A percentile compares a stretch with the other conserved stretches of the same genome.
phyloP scores from a whole-genome alignment of 352 stramenopile species.

The Globisporangium spinosum region DNA sequence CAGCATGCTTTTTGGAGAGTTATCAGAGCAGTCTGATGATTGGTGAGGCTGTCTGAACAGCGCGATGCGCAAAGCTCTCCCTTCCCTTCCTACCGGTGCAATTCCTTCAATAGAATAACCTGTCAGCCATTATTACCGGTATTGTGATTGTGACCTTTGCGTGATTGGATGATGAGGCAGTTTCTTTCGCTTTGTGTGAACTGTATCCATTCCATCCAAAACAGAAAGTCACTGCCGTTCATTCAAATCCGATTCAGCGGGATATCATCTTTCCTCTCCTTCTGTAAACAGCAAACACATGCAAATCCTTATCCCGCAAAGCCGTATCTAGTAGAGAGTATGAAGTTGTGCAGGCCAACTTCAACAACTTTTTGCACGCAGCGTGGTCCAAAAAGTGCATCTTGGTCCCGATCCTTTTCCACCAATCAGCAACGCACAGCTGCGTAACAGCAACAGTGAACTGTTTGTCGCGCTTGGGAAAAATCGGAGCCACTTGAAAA shows the following conservation, averaged over 20 bases:
- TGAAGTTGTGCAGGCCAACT: not conserved
- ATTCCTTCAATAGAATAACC: not conserved
- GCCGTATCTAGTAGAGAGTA: not conserved
- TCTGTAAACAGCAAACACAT: not conserved
- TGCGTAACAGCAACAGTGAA: constrained; percentile 2
- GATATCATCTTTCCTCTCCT: not conserved
- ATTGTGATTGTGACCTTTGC: not conserved
- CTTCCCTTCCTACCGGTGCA: not conserved
- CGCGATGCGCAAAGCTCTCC: not conserved
- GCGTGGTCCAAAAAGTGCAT: not conserved
- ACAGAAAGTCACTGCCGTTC: not conserved
- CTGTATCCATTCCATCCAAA: not conserved
- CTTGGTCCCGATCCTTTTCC: not conserved
- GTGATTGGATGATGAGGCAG: not conserved
- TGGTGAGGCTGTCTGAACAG: not conserved
- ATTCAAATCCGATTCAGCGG: not conserved
- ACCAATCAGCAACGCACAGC: constrained; percentile 5
- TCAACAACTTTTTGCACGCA: not conserved
- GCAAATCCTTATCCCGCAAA: too few relatives aligned
- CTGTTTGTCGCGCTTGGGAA: not conserved
- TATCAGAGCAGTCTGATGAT: too few relatives aligned
- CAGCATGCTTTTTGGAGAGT: too few relatives aligned
- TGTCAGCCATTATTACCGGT: not conserved
- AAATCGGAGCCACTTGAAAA: not conserved
- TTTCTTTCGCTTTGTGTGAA: constrained; percentile 2